A percentile compares a stretch with the other conserved stretches of the same genome.
Conservation (phyloP, 805 yeast species). For the Ogataea trehalophila region DNA sequence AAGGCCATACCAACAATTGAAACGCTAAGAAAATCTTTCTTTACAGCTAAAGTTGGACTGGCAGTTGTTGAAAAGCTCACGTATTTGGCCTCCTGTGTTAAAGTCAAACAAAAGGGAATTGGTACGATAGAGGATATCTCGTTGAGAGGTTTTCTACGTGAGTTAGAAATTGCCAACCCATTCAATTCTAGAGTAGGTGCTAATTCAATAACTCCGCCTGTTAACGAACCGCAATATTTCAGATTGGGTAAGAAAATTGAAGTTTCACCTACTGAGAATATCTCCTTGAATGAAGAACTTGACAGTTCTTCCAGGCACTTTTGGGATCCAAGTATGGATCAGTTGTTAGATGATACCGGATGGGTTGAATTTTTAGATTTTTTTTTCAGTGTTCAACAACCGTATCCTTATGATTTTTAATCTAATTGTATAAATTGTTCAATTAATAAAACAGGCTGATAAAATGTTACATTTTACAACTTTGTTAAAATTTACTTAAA, state of each 20-base stretch:
- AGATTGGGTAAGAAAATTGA: slow-evolving; percentile 4
- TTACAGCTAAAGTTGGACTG: slow-evolving; percentile 22
- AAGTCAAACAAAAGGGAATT: slow-evolving; percentile 7
- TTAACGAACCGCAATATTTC: slow-evolving; percentile 14
- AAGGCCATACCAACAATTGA: slow-evolving; percentile 17
- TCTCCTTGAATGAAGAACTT: not conserved
- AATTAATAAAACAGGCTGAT: too few relatives aligned
- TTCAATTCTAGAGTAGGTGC: slow-evolving; percentile 1
- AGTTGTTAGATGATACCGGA: slow-evolving; percentile 23
- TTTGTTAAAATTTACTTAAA: too few relatives aligned
- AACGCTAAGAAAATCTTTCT: slow-evolving; percentile 14
- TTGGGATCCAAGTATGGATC: slow-evolving; percentile 2
- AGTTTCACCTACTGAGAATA: not conserved
- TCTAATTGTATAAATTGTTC: too few relatives aligned
- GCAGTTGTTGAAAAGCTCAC: slow-evolving; percentile 24
- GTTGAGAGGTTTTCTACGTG: slow-evolving; percentile 13
- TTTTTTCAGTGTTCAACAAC: slow-evolving; percentile 15
- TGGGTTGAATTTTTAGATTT: slow-evolving; percentile 26
- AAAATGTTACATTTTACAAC: too few relatives aligned
- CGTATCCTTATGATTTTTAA: not conserved
- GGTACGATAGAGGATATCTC: slow-evolving; percentile 18
- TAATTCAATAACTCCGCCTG: slow-evolving; percentile 6
- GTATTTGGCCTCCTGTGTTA: slow-evolving; percentile 16
- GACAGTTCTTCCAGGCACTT: not conserved
- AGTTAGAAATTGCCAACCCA: slow-evolving; percentile 15